Conservation (phyloP, 441 rosid genomes). For the Pelargonium exstipulatum region DNA sequence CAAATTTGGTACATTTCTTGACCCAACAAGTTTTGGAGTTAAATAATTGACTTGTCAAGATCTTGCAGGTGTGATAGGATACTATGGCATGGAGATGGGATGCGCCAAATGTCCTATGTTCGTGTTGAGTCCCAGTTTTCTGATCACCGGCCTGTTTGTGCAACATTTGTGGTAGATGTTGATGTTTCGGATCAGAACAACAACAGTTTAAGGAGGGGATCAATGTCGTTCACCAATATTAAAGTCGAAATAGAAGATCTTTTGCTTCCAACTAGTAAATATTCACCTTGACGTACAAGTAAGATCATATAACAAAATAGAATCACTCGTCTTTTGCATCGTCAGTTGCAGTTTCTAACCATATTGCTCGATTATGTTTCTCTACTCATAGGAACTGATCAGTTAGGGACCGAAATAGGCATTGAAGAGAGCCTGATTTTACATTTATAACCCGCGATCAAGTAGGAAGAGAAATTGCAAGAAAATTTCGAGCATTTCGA, state of each 20-base stretch:
- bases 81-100: slow-evolving; percentile 57
- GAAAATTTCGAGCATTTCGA: too few species aligned
- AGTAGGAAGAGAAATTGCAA: too few species aligned
- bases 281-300: slow-evolving; percentile 1
- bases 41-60: background rate
- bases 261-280: slow-evolving; percentile 23
- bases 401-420: too few species aligned
- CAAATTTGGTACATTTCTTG: background rate
- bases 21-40: background rate
- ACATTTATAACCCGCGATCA: too few species aligned
- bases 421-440: too few species aligned
- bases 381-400: too few species aligned
- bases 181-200: slow-evolving; percentile 26
- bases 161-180: slow-evolving; percentile 39
- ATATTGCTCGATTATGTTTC: too few species aligned
- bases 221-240: slow-evolving; percentile 22
- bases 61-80: slow-evolving; percentile 62
- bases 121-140: slow-evolving; percentile 53
- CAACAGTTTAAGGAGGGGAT: slow-evolving; percentile 18
- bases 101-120: slow-evolving; percentile 36
- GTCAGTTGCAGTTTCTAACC: background rate
- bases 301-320: background rate
- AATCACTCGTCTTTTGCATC: too few species aligned
- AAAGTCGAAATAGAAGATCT: slow-evolving; percentile 35
- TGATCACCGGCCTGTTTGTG: slow-evolving; percentile 62